phyloP scores from a whole-genome alignment of 2,329 filamentous ascomycete genomes.

The Colletotrichum simmondsii region DNA sequence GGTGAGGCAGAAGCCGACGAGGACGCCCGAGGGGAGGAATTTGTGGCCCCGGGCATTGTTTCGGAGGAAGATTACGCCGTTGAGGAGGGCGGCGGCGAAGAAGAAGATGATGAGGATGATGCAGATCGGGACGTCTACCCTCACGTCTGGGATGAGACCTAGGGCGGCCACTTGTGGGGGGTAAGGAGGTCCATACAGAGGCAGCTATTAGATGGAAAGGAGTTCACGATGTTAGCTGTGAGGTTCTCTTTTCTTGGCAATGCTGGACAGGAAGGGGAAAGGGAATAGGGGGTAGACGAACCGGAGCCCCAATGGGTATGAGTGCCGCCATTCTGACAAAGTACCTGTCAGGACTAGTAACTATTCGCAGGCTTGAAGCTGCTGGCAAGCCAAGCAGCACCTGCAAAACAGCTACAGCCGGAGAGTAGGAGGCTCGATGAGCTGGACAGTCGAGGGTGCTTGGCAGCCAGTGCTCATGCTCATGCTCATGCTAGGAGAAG shows the following conservation, averaged over 20 bases:
- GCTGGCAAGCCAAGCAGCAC: neutral
- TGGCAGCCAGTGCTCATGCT: conserved; percentile 14
- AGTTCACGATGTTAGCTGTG: neutral
- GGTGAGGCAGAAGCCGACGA: conserved; percentile 69
- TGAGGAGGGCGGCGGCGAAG: conserved; percentile 59
- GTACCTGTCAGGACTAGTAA: neutral
- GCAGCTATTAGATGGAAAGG: neutral
- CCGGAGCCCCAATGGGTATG: neutral
- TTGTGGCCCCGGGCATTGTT: conserved; percentile 63
- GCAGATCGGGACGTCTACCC: conserved; percentile 73
- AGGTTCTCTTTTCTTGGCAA: neutral
- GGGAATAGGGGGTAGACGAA: neutral
- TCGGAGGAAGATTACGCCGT: conserved; percentile 68
- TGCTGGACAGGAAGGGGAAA: neutral
- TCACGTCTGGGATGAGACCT: conserved; percentile 67
- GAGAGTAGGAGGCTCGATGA: neutral
- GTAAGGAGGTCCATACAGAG: conserved; percentile 46
- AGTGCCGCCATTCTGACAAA: neutral
- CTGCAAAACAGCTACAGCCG: neutral
- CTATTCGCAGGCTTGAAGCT: neutral
- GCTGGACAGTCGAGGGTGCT: neutral
- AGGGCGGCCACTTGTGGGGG: conserved; percentile 56
- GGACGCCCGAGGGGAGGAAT: conserved; percentile 67
- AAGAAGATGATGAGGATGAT: conserved; percentile 72
- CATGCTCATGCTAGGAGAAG: neutral